A percentile compares a stretch with the other conserved stretches of the same genome.
phyloP scores from a whole-genome alignment of 306 rosid species.

The Cyamopsis tetragonoloba region DNA sequence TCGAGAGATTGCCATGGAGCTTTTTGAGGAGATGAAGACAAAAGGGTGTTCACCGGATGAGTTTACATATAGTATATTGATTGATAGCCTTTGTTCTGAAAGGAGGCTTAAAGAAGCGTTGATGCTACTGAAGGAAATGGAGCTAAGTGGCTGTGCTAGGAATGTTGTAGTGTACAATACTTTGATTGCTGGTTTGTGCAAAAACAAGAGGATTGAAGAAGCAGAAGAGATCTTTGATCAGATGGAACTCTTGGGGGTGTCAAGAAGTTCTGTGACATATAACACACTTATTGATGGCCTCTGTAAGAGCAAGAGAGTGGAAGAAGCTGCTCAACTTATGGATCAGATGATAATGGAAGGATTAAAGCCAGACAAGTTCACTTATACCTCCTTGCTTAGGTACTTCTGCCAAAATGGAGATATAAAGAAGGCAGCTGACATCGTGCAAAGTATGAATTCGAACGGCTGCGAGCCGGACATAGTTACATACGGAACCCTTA shows the following conservation, averaged over 20 bases:
- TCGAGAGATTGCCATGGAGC: constrained; percentile 59
- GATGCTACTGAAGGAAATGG: constrained; percentile 74
- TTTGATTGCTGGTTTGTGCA: constrained; percentile 82
- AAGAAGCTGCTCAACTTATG: constrained; percentile 86
- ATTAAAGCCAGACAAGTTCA: constrained; percentile 76
- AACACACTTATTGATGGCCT: constrained; percentile 86
- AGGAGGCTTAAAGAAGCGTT: constrained; percentile 60
- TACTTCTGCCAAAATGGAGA: constrained; percentile 72
- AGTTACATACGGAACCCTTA: constrained; percentile 74
- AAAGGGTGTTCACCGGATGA: constrained; percentile 76
- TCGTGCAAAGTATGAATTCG: constrained; percentile 75
- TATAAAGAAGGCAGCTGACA: constrained; percentile 79
- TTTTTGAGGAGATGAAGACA: constrained; percentile 82
- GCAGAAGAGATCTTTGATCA: constrained; percentile 92
- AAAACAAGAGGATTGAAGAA: constrained; percentile 63
- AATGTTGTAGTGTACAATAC: constrained; percentile 74
- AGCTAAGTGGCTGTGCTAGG: constrained; percentile 67
- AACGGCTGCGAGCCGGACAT: constrained; percentile 86
- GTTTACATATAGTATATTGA: constrained; percentile 76
- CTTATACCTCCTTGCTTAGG: constrained; percentile 79
- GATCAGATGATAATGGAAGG: constrained; percentile 99
- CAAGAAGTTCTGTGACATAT: constrained; percentile 76
- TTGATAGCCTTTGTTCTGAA: constrained; percentile 61
- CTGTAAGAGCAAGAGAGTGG: constrained; percentile 67
- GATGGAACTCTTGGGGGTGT: constrained; percentile 90